Percentiles rank a stretch among this genome's conserved stretches.
Evolutionary conservation across 208 protist genomes (phyloP).

Genomic region (Trichomonas gallinae): DNA sequence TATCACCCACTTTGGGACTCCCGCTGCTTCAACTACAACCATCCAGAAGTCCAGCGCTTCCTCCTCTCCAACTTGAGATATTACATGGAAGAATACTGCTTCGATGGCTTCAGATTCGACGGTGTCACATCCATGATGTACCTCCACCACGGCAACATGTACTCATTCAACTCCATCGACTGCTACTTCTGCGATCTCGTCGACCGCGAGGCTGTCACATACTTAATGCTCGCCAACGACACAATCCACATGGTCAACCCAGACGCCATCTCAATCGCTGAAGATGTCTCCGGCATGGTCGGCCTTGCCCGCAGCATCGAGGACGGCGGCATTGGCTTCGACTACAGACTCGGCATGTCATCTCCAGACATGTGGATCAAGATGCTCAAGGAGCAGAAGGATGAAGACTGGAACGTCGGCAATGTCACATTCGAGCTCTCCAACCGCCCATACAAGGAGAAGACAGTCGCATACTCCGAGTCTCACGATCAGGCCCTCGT

Average conservation of each 20-base stretch:
- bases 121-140: conserved; percentile 73
- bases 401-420: conserved; percentile 60
- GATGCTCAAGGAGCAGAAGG: conserved; percentile 48
- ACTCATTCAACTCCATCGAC: conserved; percentile 34
- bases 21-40: conserved; percentile 64
- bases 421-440: conserved; percentile 51
- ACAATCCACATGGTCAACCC: conserved; percentile 23
- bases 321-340: conserved; percentile 70
- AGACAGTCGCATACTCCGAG: conserved; percentile 61
- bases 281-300: conserved; percentile 57
- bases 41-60: conserved; percentile 57
- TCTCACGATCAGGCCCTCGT: conserved; percentile 73
- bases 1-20: conserved; percentile 45
- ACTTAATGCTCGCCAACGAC: conserved; percentile 52
- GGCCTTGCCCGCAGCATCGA: conserved; percentile 52
- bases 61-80: conserved; percentile 25
- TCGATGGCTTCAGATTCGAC: conserved; percentile 78
- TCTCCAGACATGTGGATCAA: conserved; percentile 69
- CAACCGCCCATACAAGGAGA: conserved; percentile 59
- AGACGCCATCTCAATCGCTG: conserved; percentile 34
- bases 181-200: conserved; percentile 58
- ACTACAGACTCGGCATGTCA: conserved; percentile 63
- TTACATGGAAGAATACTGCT: conserved; percentile 49
- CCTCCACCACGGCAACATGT: conserved; percentile 50
- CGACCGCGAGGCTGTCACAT: conserved; percentile 56